Percentiles rank a stretch among this genome's conserved stretches.
Evolutionary conservation across 2,329 filamentous ascomycete species (phyloP).

Genomic region (Fusarium continuum): DNA sequence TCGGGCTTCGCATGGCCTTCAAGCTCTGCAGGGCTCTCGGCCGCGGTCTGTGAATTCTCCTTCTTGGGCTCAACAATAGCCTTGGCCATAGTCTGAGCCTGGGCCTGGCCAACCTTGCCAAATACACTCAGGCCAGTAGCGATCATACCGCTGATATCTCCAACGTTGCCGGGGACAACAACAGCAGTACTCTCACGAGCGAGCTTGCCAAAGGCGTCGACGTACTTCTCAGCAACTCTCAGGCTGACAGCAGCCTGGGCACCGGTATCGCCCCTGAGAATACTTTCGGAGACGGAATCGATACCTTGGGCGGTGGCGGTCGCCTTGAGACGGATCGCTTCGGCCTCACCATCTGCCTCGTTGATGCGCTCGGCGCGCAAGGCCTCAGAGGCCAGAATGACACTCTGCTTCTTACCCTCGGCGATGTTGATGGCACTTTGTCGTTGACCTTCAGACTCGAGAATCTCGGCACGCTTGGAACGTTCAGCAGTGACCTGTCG

Average conservation of each 20-base stretch:
- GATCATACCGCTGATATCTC: constrained; percentile 96
- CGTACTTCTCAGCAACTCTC: constrained; percentile 95
- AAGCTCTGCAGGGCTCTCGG: constrained; percentile 21
- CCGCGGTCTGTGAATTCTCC: constrained; percentile 25
- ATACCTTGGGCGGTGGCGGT: constrained; percentile 88
- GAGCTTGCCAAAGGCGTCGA: constrained; percentile 90
- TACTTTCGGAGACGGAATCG: constrained; percentile 81
- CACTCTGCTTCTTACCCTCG: constrained; percentile 95
- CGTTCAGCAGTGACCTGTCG: constrained; percentile 96
- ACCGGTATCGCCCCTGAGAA: constrained; percentile 74
- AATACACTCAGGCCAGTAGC: constrained; percentile 95
- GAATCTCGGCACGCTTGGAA: constrained; percentile 95
- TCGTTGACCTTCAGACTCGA: constrained; percentile 95
- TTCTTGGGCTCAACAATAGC: constrained; percentile 53
- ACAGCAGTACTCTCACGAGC: constrained; percentile 96
- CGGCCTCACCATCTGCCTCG: constrained; percentile 87
- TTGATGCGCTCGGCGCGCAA: constrained; percentile 92
- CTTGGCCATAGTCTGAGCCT: constrained; percentile 73
- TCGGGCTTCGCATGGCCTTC: constrained; percentile 32
- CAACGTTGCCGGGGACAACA: constrained; percentile 95
- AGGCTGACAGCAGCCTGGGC: constrained; percentile 88
- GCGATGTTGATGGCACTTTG: constrained; percentile 99
- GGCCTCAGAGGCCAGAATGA: constrained; percentile 95
- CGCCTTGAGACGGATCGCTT: constrained; percentile 89
- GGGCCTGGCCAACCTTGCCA: constrained; percentile 86